A percentile compares a stretch with the other conserved stretches of the same genome.
These are phyloP conservation scores for Lactarius pseudohatsudake DNA, from an alignment of 768 basidiomycete species.

Conservation along the genomic window DNA sequence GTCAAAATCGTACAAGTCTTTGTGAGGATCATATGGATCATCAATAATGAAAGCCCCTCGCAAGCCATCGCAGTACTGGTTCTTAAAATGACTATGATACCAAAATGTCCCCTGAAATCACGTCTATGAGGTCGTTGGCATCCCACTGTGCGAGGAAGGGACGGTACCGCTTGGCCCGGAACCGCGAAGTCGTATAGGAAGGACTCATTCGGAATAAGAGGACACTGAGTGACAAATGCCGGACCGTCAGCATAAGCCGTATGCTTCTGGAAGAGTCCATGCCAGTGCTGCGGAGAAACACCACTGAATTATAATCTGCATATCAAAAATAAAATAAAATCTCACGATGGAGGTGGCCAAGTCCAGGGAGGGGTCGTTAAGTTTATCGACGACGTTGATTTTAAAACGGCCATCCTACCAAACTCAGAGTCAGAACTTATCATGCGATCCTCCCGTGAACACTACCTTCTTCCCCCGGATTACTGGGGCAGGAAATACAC, in stretches of 20 bases:
- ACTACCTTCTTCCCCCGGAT: constrained; percentile 40
- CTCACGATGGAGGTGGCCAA: constrained; percentile 51
- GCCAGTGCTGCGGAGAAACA: not conserved
- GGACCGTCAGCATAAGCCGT: constrained; percentile 25
- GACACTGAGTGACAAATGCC: constrained; percentile 43
- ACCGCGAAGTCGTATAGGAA: constrained; percentile 5
- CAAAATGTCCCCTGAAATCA: constrained; percentile 32
- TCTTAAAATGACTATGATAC: constrained; percentile 29
- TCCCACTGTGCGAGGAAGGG: constrained; percentile 36
- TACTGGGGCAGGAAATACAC: constrained; percentile 49
- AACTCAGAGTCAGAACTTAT: constrained; percentile 32
- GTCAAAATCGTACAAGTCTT: constrained; percentile 32
- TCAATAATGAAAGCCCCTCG: constrained; percentile 33
- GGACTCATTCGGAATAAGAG: not conserved
- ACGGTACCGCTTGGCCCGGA: constrained; percentile 32
- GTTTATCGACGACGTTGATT: constrained; percentile 46
- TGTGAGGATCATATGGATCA: constrained; percentile 33
- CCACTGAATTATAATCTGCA: not conserved
- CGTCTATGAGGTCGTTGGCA: not conserved
- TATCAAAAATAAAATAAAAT: not conserved
- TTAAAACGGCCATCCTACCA: constrained; percentile 38
- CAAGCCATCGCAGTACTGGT: constrained; percentile 34
- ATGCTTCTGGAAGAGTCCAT: not conserved
- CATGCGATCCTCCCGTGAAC: not conserved
- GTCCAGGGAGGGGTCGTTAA: constrained; percentile 47